Base-by-base conservation (phyloP, 805 yeast species). In the Wickerhamomyces mucosus region DNA sequence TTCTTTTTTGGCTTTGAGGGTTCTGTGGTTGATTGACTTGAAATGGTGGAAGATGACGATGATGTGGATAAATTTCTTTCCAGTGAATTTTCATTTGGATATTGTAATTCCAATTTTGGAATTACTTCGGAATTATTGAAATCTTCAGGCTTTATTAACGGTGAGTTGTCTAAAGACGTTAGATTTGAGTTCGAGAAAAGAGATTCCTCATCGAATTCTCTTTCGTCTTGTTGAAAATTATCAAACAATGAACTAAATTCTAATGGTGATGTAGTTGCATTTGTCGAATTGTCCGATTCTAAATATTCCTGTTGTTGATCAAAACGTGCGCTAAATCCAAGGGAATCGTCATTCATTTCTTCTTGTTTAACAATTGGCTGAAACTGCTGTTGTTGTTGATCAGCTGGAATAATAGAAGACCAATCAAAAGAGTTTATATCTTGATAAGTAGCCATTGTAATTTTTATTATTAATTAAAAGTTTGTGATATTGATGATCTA, bases 1-100 rank as follows among this genome's bases (percentile, higher is more conserved):
- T 59, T 65, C 57, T 58, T 59, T 47, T 58, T 58, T 25, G 52
- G 50, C 36, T 55, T 54, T 30, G 38, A 39, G 10, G 40, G 26
- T 5, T 34, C 21, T 15, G 33, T 13, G 9, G 34, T 10, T 12
- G 35, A 15, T 11, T 36, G 22, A n/a, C 34, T 17, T 7, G 38
- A 12, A 11, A 29, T 17, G 11, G 36, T 15, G 13, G 35, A 28
- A 2, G 36, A 21, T n/a, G 26, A 23, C 13, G 26, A 23, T 7
- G 16, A 23, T 8, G 10, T 11, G 10, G 26, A 23, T 6, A 13
- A 23, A 5, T 23, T 9, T 23, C 26, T 23, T 11, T 21, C 13
- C 14, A 12, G 13, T 21, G 7, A 14, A 12, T 21, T 6, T 21
- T 21, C 10, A 8, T 19, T 8, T 19, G 21, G 21, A 14, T 20